Evolutionary conservation across 345 rosid species (phyloP).

Genomic region (Trapa incisa): DNA sequence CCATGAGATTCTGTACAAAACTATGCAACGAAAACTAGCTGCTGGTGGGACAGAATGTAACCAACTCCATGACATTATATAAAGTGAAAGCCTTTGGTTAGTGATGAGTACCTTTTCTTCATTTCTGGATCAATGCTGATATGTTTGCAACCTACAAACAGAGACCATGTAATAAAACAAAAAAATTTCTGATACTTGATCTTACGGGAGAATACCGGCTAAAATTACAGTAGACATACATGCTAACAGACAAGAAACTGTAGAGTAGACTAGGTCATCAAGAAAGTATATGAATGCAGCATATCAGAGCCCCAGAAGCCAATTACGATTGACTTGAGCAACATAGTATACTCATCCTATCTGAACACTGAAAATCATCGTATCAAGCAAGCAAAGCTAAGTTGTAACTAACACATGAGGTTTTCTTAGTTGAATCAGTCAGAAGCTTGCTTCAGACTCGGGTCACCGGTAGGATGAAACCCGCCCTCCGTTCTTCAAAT

Average conservation of each 20-base stretch:
- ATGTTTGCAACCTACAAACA: background rate
- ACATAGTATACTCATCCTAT: background rate
- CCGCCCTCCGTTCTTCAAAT: constrained; percentile 83
- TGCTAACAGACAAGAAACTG: too few relatives aligned
- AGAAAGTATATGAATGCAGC: too few relatives aligned
- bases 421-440: background rate
- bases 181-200: too few relatives aligned
- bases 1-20: constrained; percentile 7
- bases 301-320: background rate
- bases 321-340: constrained; percentile 4
- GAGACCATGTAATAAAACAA: too few relatives aligned
- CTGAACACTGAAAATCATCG: background rate
- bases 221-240: too few relatives aligned
- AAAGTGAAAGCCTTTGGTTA: background rate
- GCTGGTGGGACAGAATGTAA: background rate
- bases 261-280: too few relatives aligned
- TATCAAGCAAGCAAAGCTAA: background rate
- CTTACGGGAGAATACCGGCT: too few relatives aligned
- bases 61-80: background rate
- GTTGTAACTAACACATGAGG: background rate
- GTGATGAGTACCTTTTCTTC: background rate
- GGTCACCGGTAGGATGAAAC: constrained; percentile 46
- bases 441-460: constrained; percentile 25
- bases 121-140: background rate
- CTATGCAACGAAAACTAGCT: background rate